Base-by-base conservation (phyloP, 2,329 filamentous ascomycete genomes). In the Botryotinia convoluta region DNA sequence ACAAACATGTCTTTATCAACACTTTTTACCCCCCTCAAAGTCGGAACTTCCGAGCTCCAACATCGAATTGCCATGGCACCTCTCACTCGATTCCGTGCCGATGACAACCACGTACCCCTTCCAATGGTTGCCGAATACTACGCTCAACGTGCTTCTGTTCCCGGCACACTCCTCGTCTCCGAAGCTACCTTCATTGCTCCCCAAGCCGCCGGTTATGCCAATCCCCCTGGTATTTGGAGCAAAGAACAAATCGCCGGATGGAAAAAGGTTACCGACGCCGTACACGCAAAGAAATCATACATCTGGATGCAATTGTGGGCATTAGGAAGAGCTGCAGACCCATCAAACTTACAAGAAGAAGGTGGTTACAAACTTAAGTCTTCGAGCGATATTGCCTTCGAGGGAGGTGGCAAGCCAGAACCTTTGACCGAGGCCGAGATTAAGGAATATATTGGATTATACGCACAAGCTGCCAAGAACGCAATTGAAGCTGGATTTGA, bases 231-330 rank as follows among this genome's bases (percentile, higher is more conserved):
- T 1, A 86, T 91, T 76, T 90, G 84, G 78, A 86, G 79, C 67
- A 80, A 83, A 2, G 84, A 81, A 29, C 88, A 90, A 77, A 84
- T 89, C 68, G 83, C 83, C 3, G 85, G 83, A 0, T 91, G 89
- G 90, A 87, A 86, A 75, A 82, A 84, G 68, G 83, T 91, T 61
- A 88, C 87, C 1, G 84, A 86, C 69, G 87, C 85, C 4, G 89
- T 91, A 4, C 89, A 91, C 81, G 83, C 83, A 42, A 89, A 89
- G 78, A 86, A 86, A 37, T 85, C 84, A 37, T 86, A 84, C 77
- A 88, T 91, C 75, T 91, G 85, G 81, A 77, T 85, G 8, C 90
- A 91, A 79, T 81, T 92, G 2, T 91, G 88, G 88, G 86, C 86
- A 1, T 80, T 89, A 0, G 90, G 90, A 7, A 85, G 90, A 16